Evolutionary conservation across 2,329 filamentous ascomycete species (phyloP).

Genomic region (Aspergillus versicolor): DNA sequence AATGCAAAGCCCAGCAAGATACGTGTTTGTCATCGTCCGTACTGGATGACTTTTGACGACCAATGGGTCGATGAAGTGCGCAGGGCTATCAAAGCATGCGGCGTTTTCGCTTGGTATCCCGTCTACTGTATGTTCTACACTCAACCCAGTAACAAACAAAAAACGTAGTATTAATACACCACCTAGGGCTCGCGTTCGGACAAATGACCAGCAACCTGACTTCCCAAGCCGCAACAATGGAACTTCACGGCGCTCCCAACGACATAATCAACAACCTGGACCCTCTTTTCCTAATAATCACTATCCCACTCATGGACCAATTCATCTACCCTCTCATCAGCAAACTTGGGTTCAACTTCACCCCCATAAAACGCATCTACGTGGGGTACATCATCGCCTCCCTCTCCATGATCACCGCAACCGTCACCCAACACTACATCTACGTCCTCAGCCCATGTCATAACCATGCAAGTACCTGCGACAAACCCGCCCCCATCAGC

Average conservation of each 20-base stretch:
- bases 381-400: conserved; percentile 51
- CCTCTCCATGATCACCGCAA: conserved; percentile 51
- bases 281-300: conserved; percentile 53
- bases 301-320: conserved; percentile 55
- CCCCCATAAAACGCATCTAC: conserved; percentile 55
- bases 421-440: conserved; percentile 50
- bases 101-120: conserved; percentile 62
- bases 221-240: conserved; percentile 55
- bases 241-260: conserved; percentile 53
- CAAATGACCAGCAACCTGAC: conserved; percentile 57
- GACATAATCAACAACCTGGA: conserved; percentile 56
- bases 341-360: conserved; percentile 48
- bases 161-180: conserved; percentile 2
- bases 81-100: conserved; percentile 66
- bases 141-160: background rate
- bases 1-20: conserved; percentile 23
- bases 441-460: conserved; percentile 65
- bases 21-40: conserved; percentile 13
- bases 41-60: conserved; percentile 72
- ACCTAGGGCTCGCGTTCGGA: conserved; percentile 48
- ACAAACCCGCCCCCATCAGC: conserved; percentile 57
- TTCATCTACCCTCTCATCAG: conserved; percentile 52
- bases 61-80: conserved; percentile 76
- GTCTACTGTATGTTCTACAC: conserved; percentile 39
- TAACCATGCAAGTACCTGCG: conserved; percentile 51